phyloP scores from a whole-genome alignment of 2,329 filamentous ascomycete genomes.

The Elsinoe ampelina region DNA sequence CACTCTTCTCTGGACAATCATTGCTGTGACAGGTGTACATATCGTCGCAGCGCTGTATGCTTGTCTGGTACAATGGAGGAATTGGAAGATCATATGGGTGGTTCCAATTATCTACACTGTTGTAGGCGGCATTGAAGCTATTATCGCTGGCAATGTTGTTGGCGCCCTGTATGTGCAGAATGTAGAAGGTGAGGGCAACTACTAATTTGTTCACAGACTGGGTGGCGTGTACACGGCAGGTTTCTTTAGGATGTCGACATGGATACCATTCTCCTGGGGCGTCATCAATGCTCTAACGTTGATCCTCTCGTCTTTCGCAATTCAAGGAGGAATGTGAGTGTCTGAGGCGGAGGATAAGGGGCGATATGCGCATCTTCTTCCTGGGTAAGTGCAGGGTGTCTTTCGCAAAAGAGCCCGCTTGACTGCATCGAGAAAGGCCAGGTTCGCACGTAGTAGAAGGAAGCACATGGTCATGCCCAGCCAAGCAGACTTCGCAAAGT shows the following conservation, averaged over 20 bases:
- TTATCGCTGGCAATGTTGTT: conserved; percentile 72
- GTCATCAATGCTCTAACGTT: conserved; percentile 74
- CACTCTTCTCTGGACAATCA: conserved; percentile 76
- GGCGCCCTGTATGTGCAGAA: conserved; percentile 59
- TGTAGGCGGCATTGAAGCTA: conserved; percentile 64
- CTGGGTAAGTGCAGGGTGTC: too few species aligned
- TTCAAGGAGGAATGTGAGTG: conserved; percentile 70
- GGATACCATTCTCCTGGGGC: conserved; percentile 85
- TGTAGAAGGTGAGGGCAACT: conserved; percentile 16
- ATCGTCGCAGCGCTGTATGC: conserved; percentile 62
- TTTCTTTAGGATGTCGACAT: conserved; percentile 85
- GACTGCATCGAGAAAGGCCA: too few species aligned
- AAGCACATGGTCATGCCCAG: too few species aligned
- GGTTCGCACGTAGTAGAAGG: too few species aligned
- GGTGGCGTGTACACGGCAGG: conserved; percentile 73
- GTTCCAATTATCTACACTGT: conserved; percentile 62
- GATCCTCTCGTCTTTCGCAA: conserved; percentile 83
- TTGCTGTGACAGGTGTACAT: conserved; percentile 69
- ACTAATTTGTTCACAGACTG: conserved; percentile 41
- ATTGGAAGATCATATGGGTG: conserved; percentile 55
- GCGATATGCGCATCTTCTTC: too few species aligned
- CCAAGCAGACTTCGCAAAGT: too few species aligned
- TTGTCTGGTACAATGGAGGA: conserved; percentile 56
- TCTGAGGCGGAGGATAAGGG: not conserved
- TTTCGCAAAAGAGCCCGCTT: too few species aligned